Evolutionary conservation across 371 early-diverging fungal genomes (phyloP), one percentile per base, ranked within the genome.

Genomic region (Mucor lusitanicus): DNA sequence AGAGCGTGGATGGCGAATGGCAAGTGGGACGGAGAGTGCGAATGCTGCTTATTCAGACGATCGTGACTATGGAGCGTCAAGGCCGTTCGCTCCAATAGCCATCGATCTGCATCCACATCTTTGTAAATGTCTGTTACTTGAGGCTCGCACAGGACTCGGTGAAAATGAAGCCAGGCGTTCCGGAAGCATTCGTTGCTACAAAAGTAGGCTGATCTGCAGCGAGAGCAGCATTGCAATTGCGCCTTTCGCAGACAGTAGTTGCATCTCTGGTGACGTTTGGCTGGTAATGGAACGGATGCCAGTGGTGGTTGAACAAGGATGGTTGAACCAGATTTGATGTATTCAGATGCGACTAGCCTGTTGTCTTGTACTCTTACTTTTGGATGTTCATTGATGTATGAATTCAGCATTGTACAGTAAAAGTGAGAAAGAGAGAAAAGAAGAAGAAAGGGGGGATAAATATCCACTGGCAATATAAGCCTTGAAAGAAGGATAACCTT

Each of bases 1-100:
- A 81, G 76, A 32, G 82, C 79, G 17, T 81, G 59, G 32, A 81
- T 77, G 19, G 77, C 73, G 19, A 63, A 59, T 40, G 76, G 74
- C 19, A 78, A 61, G 23, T 76, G 72, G 17, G 76, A 70, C 74
- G 77, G 80, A 72, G 81, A 78, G 72, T 75, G 77, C 33, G 81
- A 80, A 65, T 77, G 65, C 42, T 79, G 81, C 77, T 81, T 81
- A 81, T 73, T 81, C 75, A 81, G 73, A 67, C 74, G 77, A 39
- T 61, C 67, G 74, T 81, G 82, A 73, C 82, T 81, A 74, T 79
- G 73, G 19, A 81, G 69, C 37, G 77, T 79, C 39, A 81, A 67
- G 37, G 79, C 79, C 6, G 74, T 68, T 56, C 82, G 68, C 65
- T 81, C 82, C 54, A 81, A 59, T 33, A 81, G 48, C 82, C 82